Evolutionary conservation across 1,284 basidiomycete genomes (phyloP).

Genomic region (Mycosarcoma mackinlayi): DNA sequence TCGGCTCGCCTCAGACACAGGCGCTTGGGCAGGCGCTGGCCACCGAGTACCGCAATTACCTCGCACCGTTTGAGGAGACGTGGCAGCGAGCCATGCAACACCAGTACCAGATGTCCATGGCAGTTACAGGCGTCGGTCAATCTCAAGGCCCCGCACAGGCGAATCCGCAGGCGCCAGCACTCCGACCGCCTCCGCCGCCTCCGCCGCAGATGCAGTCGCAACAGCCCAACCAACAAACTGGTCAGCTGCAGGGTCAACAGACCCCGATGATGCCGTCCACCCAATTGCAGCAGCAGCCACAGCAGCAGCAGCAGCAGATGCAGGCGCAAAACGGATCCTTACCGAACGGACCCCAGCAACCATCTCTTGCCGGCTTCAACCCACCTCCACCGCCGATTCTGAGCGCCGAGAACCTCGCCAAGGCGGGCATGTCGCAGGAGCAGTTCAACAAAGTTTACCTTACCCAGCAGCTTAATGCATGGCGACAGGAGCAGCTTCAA

Average conservation of each 20-base stretch:
- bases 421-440: constrained; percentile 49
- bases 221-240: constrained; percentile 25
- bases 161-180: constrained; percentile 22
- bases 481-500: constrained; percentile 47
- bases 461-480: constrained; percentile 41
- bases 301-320: constrained; percentile 30
- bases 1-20: constrained; percentile 53
- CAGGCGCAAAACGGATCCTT: constrained; percentile 24
- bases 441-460: constrained; percentile 54
- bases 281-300: constrained; percentile 21
- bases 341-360: constrained; percentile 17
- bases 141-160: constrained; percentile 17
- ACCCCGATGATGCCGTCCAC: constrained; percentile 35
- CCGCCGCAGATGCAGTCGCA: constrained; percentile 52
- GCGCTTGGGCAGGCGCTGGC: constrained; percentile 50
- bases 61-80: constrained; percentile 62
- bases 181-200: constrained; percentile 37
- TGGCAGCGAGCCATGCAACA: constrained; percentile 64
- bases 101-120: constrained; percentile 60
- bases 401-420: constrained; percentile 48
- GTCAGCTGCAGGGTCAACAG: constrained; percentile 32
- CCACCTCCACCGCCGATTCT: constrained; percentile 48
- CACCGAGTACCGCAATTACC: constrained; percentile 54
- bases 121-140: constrained; percentile 32
- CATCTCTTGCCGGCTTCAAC: constrained; percentile 44